Evolutionary conservation across 2,329 filamentous ascomycete genomes (phyloP).

Genomic region (Colletotrichum liaoningense): DNA sequence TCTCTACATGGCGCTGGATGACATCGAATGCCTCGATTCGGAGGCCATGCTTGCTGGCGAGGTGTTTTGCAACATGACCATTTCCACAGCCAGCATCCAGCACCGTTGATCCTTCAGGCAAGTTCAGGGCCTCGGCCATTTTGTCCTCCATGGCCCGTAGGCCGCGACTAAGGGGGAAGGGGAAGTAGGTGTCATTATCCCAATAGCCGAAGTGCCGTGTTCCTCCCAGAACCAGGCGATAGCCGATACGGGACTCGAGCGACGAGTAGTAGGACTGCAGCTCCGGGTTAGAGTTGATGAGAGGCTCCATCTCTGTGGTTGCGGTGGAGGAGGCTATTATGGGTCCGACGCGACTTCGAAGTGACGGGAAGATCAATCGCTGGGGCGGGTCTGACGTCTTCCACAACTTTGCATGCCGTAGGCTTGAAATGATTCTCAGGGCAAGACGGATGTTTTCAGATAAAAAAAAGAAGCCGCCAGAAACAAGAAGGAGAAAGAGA

Average conservation of each 20-base stretch:
- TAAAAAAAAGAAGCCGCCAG: background rate
- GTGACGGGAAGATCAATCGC: background rate
- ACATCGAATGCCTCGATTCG: slow-evolving; percentile 61
- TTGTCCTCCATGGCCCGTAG: slow-evolving; percentile 63
- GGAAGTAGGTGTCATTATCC: slow-evolving; percentile 56
- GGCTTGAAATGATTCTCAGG: background rate
- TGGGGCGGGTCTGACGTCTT: background rate
- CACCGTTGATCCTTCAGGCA: background rate
- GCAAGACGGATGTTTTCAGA: background rate
- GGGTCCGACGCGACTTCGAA: background rate
- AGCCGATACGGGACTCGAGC: slow-evolving; percentile 57
- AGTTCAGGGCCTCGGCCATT: slow-evolving; percentile 39
- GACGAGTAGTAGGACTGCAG: slow-evolving; percentile 47
- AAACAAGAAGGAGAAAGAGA: background rate
- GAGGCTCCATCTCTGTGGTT: background rate
- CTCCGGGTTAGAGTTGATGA: background rate
- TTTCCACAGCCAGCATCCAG: slow-evolving; percentile 50
- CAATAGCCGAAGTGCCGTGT: slow-evolving; percentile 64
- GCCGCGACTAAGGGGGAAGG: slow-evolving; percentile 56
- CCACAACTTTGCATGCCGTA: background rate
- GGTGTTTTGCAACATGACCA: slow-evolving; percentile 59
- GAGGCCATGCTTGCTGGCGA: slow-evolving; percentile 54
- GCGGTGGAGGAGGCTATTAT: background rate
- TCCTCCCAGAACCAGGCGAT: slow-evolving; percentile 55
- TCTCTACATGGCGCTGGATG: slow-evolving; percentile 57